A percentile compares a stretch with the other conserved stretches of the same genome.
Conservation (phyloP, 2,329 filamentous ascomycete genomes). For the Xylaria digitata region DNA sequence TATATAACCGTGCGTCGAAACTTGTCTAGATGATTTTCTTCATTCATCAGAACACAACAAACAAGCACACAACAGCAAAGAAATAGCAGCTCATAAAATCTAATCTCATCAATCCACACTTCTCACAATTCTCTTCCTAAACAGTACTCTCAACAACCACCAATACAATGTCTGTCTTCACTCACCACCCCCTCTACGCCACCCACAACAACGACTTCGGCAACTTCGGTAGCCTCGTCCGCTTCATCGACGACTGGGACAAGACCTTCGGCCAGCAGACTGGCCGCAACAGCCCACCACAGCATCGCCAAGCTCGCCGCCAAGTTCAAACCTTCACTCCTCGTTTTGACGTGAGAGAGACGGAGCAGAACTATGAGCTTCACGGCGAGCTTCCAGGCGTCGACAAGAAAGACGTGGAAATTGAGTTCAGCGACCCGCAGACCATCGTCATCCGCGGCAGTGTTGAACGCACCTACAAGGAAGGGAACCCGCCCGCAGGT, state of each 20-base stretch:
- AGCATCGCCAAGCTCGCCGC: conserved; percentile 33
- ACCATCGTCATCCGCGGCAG: conserved; percentile 78
- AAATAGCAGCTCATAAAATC: conserved; percentile 31
- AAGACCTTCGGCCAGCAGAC: conserved; percentile 58
- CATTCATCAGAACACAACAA: conserved; percentile 47
- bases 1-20: conserved; percentile 49
- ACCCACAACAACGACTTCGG: conserved; percentile 62
- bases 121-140: conserved; percentile 32
- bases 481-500: conserved; percentile 63
- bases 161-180: conserved; percentile 70
- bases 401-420: conserved; percentile 76
- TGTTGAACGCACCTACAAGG: conserved; percentile 71
- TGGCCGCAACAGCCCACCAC: conserved; percentile 25
- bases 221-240: conserved; percentile 71
- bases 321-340: conserved; percentile 68
- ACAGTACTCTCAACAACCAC: conserved; percentile 36
- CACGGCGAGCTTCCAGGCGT: conserved; percentile 84
- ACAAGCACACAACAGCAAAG: conserved; percentile 37
- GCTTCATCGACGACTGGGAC: conserved; percentile 73
- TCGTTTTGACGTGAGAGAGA: conserved; percentile 82
- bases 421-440: conserved; percentile 82
- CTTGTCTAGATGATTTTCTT: conserved; percentile 30
- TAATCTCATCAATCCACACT: conserved; percentile 31
- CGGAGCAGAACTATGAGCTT: conserved; percentile 75
- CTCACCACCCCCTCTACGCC: conserved; percentile 61